Evolutionary conservation across 805 yeast genomes (phyloP).

Genomic region (Cyberlindnera nakhonratchasimensis): DNA sequence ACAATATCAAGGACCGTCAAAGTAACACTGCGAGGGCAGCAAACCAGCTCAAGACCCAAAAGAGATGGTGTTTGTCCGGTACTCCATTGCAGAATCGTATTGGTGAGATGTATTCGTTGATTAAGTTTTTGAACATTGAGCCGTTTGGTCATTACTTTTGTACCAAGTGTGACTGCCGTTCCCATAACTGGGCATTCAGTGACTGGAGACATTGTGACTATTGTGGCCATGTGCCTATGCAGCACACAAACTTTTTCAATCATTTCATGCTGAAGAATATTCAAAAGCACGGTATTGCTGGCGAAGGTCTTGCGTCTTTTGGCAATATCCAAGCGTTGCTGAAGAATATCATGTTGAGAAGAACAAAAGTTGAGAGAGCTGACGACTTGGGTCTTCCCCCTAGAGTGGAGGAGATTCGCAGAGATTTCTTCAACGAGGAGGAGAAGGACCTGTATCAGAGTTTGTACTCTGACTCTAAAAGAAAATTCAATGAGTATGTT

Average conservation of each 20-base stretch:
- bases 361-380: constrained; percentile 95
- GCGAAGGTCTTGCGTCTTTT: constrained; percentile 78
- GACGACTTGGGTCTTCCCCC: constrained; percentile 98
- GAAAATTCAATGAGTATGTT: constrained; percentile 88
- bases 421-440: constrained; percentile 87
- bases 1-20: constrained; percentile 92
- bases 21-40: constrained; percentile 94
- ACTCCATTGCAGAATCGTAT: constrained; percentile 95
- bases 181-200: constrained; percentile 79
- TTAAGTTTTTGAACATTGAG: constrained; percentile 74
- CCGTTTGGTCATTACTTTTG: constrained; percentile 92
- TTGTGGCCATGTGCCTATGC: constrained; percentile 93
- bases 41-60: constrained; percentile 62
- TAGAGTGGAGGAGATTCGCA: constrained; percentile 82
- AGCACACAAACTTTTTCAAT: constrained; percentile 92
- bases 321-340: constrained; percentile 69
- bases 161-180: constrained; percentile 84
- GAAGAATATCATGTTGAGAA: constrained; percentile 81
- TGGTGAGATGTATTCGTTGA: constrained; percentile 92
- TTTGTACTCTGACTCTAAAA: constrained; percentile 77
- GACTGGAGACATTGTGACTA: constrained; percentile 79
- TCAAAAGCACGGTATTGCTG: constrained; percentile 77
- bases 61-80: constrained; percentile 91
- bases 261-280: constrained; percentile 94
- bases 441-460: constrained; percentile 91